Conservation (phyloP, 805 yeast genomes). For the Danielia reshetovae region DNA sequence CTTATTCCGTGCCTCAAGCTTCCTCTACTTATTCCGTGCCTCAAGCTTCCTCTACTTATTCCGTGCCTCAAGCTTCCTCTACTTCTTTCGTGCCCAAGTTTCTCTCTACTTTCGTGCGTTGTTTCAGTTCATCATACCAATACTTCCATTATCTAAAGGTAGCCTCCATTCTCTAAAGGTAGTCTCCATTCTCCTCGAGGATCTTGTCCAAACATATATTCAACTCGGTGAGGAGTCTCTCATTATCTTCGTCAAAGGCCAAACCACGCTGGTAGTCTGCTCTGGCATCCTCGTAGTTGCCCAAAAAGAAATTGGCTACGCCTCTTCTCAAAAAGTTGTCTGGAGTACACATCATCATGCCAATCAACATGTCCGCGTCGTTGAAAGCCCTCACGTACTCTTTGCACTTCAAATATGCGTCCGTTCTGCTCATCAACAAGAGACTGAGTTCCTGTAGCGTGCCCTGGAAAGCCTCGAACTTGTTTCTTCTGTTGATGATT, state of each 20-base stretch:
- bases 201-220: constrained; percentile 44
- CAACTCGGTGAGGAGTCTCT: constrained; percentile 46
- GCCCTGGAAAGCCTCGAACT: constrained; percentile 70
- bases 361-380: constrained; percentile 64
- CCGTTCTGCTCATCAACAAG: constrained; percentile 67
- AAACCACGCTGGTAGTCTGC: constrained; percentile 71
- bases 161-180: constrained; percentile 15
- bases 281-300: constrained; percentile 58
- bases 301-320: constrained; percentile 57
- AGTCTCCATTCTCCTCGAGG: constrained; percentile 58
- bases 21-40: constrained; percentile 9
- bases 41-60: constrained; percentile 7
- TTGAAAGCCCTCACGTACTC: constrained; percentile 57
- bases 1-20: too few species aligned
- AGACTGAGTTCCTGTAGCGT: constrained; percentile 65
- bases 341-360: constrained; percentile 55
- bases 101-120: too few species aligned
- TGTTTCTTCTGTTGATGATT: constrained; percentile 62
- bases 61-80: constrained; percentile 4
- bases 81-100: too few species aligned
- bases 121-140: too few species aligned
- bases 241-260: constrained; percentile 54
- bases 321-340: constrained; percentile 74
- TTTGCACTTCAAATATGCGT: constrained; percentile 55
- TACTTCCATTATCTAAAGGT: too few species aligned